These are phyloP conservation scores for Paspalum vaginatum DNA, from an alignment of 176 grass and related monocot species.

Conservation along the genomic window DNA sequence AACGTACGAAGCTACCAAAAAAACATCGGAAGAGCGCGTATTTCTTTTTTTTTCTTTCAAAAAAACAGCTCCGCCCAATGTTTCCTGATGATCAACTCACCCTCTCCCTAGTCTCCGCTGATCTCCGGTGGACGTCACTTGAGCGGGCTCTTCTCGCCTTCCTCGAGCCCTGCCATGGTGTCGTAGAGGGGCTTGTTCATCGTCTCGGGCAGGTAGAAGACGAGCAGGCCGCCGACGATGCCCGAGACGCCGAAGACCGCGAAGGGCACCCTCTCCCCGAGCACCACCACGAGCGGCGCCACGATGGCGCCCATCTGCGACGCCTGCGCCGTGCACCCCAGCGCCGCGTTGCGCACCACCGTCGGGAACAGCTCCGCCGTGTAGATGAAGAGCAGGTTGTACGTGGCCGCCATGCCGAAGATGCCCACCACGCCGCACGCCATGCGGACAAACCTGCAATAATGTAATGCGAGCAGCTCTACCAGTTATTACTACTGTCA, in stretches of 20 bases:
- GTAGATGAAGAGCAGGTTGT: slow-evolving; percentile 82
- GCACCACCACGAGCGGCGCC: slow-evolving; percentile 76
- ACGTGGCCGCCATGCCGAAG: slow-evolving; percentile 81
- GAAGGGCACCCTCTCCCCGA: slow-evolving; percentile 66
- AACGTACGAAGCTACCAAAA: too few species aligned
- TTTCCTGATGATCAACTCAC: too few species aligned
- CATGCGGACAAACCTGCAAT: slow-evolving; percentile 53
- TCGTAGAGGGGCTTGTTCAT: slow-evolving; percentile 79
- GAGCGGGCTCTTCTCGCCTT: slow-evolving; percentile 53
- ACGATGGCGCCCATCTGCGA: slow-evolving; percentile 72
- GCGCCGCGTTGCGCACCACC: slow-evolving; percentile 68
- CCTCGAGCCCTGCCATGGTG: slow-evolving; percentile 74
- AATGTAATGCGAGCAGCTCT: too few species aligned
- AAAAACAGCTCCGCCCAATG: too few species aligned
- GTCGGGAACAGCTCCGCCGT: slow-evolving; percentile 90
- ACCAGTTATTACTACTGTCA: too few species aligned
- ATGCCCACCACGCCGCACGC: slow-evolving; percentile 72
- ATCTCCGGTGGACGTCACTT: neutral
- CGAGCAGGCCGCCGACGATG: slow-evolving; percentile 54
- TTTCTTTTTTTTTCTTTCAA: too few species aligned
- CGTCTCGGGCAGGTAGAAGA: slow-evolving; percentile 76
- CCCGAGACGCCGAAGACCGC: slow-evolving; percentile 67
- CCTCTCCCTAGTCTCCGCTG: too few species aligned
- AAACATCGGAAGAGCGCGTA: too few species aligned
- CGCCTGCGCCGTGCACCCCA: slow-evolving; percentile 62